Evolutionary conservation across 2,329 filamentous ascomycete species (phyloP).

Genomic region (Thyridium curvatum): DNA sequence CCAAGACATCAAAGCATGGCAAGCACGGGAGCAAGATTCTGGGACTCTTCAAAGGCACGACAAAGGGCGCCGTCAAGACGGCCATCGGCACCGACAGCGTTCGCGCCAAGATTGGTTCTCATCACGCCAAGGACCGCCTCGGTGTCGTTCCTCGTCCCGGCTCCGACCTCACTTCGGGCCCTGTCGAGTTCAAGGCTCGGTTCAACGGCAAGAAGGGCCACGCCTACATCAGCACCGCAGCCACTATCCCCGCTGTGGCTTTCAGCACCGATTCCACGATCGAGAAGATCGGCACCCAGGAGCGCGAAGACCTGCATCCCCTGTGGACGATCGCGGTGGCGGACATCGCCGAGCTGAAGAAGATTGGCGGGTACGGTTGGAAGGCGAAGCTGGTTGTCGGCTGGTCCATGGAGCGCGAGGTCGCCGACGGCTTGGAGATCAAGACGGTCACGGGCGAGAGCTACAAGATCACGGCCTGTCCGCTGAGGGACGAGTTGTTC

Average conservation of each 20-base stretch:
- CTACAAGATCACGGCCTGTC: conserved; percentile 64
- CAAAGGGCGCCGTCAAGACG: conserved; percentile 67
- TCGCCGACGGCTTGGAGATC: conserved; percentile 70
- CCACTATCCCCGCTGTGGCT: conserved; percentile 61
- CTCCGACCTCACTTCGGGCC: conserved; percentile 48
- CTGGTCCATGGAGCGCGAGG: conserved; percentile 67
- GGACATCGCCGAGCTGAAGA: conserved; percentile 69
- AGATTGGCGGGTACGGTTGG: conserved; percentile 77
- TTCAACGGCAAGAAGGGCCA: conserved; percentile 67
- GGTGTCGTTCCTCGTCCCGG: conserved; percentile 56
- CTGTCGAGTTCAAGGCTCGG: conserved; percentile 69
- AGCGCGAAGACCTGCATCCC: conserved; percentile 48
- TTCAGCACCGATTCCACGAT: conserved; percentile 54
- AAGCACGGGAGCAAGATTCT: conserved; percentile 43
- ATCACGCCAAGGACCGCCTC: conserved; percentile 62
- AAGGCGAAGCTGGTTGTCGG: conserved; percentile 78
- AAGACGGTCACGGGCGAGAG: conserved; percentile 47
- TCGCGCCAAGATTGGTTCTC: conserved; percentile 56
- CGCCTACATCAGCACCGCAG: conserved; percentile 61
- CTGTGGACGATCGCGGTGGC: conserved; percentile 64
- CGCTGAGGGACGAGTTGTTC: conserved; percentile 61
- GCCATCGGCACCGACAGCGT: conserved; percentile 65
- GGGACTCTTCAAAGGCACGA: conserved; percentile 60
- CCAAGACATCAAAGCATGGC: conserved; percentile 29
- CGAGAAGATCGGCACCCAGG: conserved; percentile 53